Base-by-base conservation (phyloP, 257 asterid genomes). In the Solanum chmielewskii region DNA sequence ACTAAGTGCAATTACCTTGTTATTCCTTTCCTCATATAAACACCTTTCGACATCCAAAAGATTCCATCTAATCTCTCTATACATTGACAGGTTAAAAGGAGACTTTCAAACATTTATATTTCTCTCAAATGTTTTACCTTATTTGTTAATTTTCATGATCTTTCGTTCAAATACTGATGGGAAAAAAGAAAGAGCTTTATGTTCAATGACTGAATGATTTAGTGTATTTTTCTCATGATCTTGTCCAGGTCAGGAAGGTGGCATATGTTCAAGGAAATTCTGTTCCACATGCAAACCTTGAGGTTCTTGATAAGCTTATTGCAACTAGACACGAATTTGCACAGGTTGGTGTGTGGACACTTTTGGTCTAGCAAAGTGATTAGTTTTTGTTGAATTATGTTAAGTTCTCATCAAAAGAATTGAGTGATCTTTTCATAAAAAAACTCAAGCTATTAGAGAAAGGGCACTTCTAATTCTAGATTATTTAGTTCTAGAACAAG, bases 291-390 rank as follows among this genome's bases (percentile, higher is more conserved):
- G 98, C 95, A 88, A 97, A 97, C 91, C 94, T 95, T 89, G 89
- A 75, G 59, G 98, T 94, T 84, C 98, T 97, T 86, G 96, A 97
- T 88, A 95, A 94, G 90, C 96, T 97, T 89, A 93, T 95, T 90
- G 94, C 96, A 29, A 94, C 98, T 42, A 98, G 99, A 75, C 98
- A 95, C 81, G 98, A 97, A 89, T 92, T 97, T 89, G 92, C 99
- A 70, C 94, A 95, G 99, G 98, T 97, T 89, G 91, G 88, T 70
- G 29, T 85, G 52, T n/a, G 62, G 20, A 27, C 42, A 47, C 84
- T 78, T 80, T 64, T 80, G 39, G n/a, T 81, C 70, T 87, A 59
- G 66, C 85, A 42, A 33, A 31, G 39, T 44, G 52, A n/a, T 14
- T 37, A 45, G 27, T 25, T 35, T 78, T 45, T 47, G 66, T 80